Evolutionary conservation across 345 rosid genomes (phyloP), one percentile per base, ranked within the genome.

Genomic region (Brassica juncea): DNA sequence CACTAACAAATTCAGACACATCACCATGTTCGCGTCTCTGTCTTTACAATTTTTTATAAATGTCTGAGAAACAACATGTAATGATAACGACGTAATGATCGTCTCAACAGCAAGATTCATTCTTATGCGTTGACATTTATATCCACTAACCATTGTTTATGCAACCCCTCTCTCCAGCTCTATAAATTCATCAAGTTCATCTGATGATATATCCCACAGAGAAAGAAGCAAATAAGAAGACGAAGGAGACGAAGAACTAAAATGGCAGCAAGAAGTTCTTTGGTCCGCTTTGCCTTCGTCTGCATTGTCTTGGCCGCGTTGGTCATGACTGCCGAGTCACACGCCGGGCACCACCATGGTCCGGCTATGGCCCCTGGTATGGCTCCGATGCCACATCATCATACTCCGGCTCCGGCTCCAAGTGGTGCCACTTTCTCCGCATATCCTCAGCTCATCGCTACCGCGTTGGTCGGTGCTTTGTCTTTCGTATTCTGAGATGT

Each of bases 371-470:
- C 64, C 5, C 63, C 63, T 57, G 16, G 7, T 4, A 49, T 49
- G 57, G 21, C 21, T 5, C 60, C 60, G 8, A 52, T n/a, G 60
- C 60, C 55, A 47, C 55, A 14, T 47, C 55, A 47, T 2, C 25
- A n/a, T 52, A 65, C 34, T 79, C 15, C 16, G 2, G 73, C 78
- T 61, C 82, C 82, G 5, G 2, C 82, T 49, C 83, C 80, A 70
- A 80, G 76, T 63, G 83, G 80, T 39, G 83, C 83, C 64, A 74
- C 80, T 64, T 80, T 64, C 72, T 70, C 76, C 11, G 79, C 83
- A 39, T 80, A 74, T 34, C 83, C 83, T 70, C 80, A 70, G 35
- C 62, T 80, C 42, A 30, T 80, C 15, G 83, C 61, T 66, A 80
- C 83, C 55, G 83, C 68, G 1, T 75, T 80, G 31, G 76, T 80